Conservation (phyloP, 2,329 filamentous ascomycete species). For the Stachybotrys elegans region DNA sequence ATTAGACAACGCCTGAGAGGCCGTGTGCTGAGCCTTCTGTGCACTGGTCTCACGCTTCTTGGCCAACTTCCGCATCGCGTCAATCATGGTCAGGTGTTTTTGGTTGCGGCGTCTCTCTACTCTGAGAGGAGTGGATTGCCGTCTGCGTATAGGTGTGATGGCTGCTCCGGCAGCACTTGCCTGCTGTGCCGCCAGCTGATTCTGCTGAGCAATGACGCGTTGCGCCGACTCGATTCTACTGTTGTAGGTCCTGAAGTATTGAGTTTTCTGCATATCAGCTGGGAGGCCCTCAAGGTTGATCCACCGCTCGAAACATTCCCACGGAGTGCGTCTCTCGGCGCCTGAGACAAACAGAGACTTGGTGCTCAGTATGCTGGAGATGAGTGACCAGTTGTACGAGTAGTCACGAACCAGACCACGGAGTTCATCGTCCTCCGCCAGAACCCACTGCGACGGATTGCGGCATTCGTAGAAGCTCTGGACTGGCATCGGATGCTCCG, state of each 20-base stretch:
- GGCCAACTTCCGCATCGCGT: constrained; percentile 90
- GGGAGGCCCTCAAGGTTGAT: constrained; percentile 86
- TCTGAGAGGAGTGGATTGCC: constrained; percentile 72
- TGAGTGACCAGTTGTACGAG: constrained; percentile 96
- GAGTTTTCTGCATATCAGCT: constrained; percentile 88
- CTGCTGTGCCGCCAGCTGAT: constrained; percentile 46
- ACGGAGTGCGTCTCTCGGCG: constrained; percentile 84
- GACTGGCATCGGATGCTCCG: constrained; percentile 84
- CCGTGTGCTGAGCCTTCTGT: constrained; percentile 87
- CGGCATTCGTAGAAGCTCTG: constrained; percentile 87
- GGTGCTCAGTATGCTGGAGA: constrained; percentile 72
- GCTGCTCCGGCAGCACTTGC: constrained; percentile 33
- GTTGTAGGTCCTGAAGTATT: constrained; percentile 79
- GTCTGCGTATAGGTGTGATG: constrained; percentile 46
- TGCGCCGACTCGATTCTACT: constrained; percentile 56
- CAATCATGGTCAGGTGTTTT: constrained; percentile 81
- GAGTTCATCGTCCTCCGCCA: constrained; percentile 85
- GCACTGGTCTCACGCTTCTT: constrained; percentile 84
- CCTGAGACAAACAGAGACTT: constrained; percentile 77
- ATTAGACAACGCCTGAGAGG: constrained; percentile 68
- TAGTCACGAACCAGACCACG: constrained; percentile 82
- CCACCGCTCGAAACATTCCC: constrained; percentile 99
- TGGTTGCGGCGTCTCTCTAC: constrained; percentile 85
- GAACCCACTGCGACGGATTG: constrained; percentile 85
- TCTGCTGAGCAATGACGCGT: constrained; percentile 47